Percentiles rank a stretch among this genome's conserved stretches.
phyloP scores from a whole-genome alignment of 164 flowering plant genomes.

The Magnolia kwangsiensis region DNA sequence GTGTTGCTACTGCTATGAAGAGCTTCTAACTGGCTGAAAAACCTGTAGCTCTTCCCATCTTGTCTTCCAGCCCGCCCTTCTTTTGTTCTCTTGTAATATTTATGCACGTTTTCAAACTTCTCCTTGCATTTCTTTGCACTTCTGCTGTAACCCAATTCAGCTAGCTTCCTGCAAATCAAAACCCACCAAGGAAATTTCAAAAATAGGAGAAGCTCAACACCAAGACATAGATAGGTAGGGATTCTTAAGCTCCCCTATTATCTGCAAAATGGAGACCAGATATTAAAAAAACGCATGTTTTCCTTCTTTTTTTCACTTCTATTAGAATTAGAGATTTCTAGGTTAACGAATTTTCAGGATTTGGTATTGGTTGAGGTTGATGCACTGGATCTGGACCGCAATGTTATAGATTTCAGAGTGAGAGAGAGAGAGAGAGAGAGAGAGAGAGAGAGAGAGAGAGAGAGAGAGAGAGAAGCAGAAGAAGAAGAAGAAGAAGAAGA shows the following conservation, averaged over 20 bases:
- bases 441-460: neutral
- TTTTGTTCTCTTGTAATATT: slow-evolving; percentile 68
- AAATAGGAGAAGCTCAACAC: neutral
- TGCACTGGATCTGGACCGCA: slow-evolving; percentile 38
- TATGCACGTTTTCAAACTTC: slow-evolving; percentile 73
- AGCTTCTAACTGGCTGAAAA: slow-evolving; percentile 64
- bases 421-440: neutral
- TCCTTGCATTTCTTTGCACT: slow-evolving; percentile 73
- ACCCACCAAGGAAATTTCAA: neutral
- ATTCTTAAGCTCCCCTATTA: neutral
- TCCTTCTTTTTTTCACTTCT: slow-evolving; percentile 1
- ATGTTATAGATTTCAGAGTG: slow-evolving; percentile 7
- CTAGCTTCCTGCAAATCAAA: slow-evolving; percentile 51
- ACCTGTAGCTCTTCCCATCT: slow-evolving; percentile 63
- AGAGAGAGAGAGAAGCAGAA: neutral
- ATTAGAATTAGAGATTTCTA: neutral
- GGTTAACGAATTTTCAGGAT: neutral
- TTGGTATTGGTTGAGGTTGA: slow-evolving; percentile 24
- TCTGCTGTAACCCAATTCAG: slow-evolving; percentile 50
- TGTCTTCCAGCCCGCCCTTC: slow-evolving; percentile 69
- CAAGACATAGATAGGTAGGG: neutral
- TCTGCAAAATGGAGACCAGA: neutral
- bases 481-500: neutral
- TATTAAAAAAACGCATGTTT: slow-evolving; percentile 1
- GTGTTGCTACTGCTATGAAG: slow-evolving; percentile 30